Evolutionary conservation across 2,329 filamentous ascomycete species (phyloP), one percentile per base, ranked within the genome.

Genomic region (Pyrenophora seminiperda): DNA sequence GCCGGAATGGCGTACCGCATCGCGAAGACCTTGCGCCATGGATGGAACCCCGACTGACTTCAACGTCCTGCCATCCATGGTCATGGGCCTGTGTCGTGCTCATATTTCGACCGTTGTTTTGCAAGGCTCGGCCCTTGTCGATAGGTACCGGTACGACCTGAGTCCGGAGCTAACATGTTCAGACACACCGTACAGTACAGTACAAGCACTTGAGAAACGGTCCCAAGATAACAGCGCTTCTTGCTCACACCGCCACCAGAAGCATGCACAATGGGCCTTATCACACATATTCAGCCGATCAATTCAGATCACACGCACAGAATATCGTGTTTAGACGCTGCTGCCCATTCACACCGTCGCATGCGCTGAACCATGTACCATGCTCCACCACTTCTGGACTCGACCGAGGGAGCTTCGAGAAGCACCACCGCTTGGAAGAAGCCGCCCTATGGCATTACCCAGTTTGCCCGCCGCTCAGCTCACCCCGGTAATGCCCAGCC

Each of bases 401-500:
- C 50, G 54, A 27, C 24, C 24, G 10, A 56, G 49, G 60, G 47
- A 51, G 14, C 42, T 67, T 70, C 65, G 68, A 53, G 63, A 70
- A 68, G 32, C n/a, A 38, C 19, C 17, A 58, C 53, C 60, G 50
- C 54, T 54, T 62, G 62, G 61, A 58, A 66, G 57, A 60, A 54
- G 37, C 44, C 41, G 39, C 7, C 27, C 44, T 15, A 13, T 50
- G 43, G 58, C 29, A 59, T 61, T 53, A 60, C 47, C 61, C 59
- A 63, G 63, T 66, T 66, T 58, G 63, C 38, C 42, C 32, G 41
- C 36, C 39, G 37, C 32, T 22, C 31, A 32, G 7, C 20, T 14
- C 5, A 19, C 38, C 37, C 34, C 15, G 13, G 41, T 24, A 33
- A 38, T 57, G 63, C 62, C 61, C 52, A 66, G 58, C 58, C 47